A percentile compares a stretch with the other conserved stretches of the same genome.
phyloP scores from a whole-genome alignment of 108 stramenopile genomes.

The Aurantiochytrium sp. region DNA sequence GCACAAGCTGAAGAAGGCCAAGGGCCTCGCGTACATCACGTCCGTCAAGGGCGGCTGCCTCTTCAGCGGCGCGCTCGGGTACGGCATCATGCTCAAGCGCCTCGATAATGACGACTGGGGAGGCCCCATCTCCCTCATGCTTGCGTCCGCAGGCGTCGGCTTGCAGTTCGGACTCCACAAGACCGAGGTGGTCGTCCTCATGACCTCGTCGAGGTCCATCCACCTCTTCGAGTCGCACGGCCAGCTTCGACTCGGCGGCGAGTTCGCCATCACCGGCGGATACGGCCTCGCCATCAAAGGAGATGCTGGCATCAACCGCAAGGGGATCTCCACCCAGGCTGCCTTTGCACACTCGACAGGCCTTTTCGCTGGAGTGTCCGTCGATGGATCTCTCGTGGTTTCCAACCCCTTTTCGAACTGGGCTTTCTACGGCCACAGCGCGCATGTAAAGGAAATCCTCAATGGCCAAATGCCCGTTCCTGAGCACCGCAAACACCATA shows the following conservation, averaged over 20 bases:
- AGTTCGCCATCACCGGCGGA: background rate
- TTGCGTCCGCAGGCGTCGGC: background rate
- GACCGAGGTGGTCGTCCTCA: background rate
- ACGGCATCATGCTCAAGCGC: background rate
- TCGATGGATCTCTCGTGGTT: background rate
- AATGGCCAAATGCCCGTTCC: background rate
- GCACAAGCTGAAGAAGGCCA: background rate
- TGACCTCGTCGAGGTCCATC: background rate
- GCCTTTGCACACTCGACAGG: background rate
- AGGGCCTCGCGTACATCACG: background rate
- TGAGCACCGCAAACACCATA: background rate
- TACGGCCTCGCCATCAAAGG: background rate
- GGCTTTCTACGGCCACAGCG: background rate
- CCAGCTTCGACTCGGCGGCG: slow-evolving; percentile 1
- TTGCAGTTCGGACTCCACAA: background rate
- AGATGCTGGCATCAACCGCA: background rate
- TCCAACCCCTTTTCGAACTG: background rate
- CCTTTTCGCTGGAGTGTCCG: background rate
- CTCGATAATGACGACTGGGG: background rate
- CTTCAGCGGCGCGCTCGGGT: background rate
- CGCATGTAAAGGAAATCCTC: background rate
- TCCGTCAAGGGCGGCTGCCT: background rate
- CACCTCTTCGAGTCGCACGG: slow-evolving; percentile 13
- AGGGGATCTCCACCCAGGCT: background rate
- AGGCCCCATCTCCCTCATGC: background rate